Conservation (phyloP, 129 eudicot species). For the Apium graveolens region DNA sequence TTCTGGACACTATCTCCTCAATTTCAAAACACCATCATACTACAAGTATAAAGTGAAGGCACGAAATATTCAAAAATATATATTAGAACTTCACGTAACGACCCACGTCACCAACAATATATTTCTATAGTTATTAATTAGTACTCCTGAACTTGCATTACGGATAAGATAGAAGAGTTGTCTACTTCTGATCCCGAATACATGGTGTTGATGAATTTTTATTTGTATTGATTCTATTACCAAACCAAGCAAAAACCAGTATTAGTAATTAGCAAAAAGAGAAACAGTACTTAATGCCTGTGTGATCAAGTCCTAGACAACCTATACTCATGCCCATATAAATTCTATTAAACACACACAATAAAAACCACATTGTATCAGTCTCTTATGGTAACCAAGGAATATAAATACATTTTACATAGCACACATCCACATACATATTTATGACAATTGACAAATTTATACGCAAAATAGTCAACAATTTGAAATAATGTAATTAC, state of each 20-base stretch:
- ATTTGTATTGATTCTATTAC: not conserved
- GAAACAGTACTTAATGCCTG: not conserved
- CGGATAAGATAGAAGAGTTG: not conserved
- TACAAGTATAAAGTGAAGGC: not conserved
- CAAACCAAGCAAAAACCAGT: not conserved
- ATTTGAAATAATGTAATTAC: conserved; percentile 24
- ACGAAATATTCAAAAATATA: not conserved
- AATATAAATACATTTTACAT: not conserved
- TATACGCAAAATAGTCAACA: not conserved
- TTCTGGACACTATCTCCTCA: not conserved
- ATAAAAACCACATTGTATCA: too few species aligned
- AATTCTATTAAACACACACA: too few species aligned
- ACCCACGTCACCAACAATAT: not conserved
- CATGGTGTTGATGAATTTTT: not conserved
- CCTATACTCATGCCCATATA: not conserved
- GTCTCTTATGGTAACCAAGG: not conserved
- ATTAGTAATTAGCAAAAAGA: not conserved
- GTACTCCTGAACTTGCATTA: not conserved
- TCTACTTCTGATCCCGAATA: too few species aligned
- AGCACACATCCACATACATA: not conserved
- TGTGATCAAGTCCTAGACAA: not conserved
- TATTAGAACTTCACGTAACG: not conserved
- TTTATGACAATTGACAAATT: not conserved
- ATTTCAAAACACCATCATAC: not conserved
- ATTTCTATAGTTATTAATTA: not conserved